Evolutionary conservation across 108 stramenopile genomes (phyloP).

Genomic region (Mayamaea pseudoterrestris): DNA sequence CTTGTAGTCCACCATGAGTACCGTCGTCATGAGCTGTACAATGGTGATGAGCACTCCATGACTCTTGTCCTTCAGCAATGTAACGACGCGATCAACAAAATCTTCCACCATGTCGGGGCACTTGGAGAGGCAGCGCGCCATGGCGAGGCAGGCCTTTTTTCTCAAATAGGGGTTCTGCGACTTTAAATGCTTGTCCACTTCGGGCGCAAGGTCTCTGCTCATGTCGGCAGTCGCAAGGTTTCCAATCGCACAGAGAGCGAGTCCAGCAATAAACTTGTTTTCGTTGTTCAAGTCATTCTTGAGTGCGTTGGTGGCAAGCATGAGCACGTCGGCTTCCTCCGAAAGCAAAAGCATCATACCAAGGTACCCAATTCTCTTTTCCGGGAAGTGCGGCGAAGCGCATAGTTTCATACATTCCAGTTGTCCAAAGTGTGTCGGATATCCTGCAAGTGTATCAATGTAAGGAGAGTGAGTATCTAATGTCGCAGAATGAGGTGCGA

Average conservation of each 20-base stretch:
- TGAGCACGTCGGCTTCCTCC: constrained; percentile 97
- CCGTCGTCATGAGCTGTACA: constrained; percentile 88
- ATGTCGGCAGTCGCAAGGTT: constrained; percentile 96
- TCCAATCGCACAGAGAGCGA: constrained; percentile 95
- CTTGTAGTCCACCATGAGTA: constrained; percentile 68
- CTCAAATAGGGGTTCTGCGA: constrained; percentile 74
- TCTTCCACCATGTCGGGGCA: constrained; percentile 97
- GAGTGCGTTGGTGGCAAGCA: constrained; percentile 91
- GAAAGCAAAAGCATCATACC: constrained; percentile 95
- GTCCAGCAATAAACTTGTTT: constrained; percentile 85
- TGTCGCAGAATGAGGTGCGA: no score
- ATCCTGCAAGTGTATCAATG: no score
- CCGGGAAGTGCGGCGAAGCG: constrained; percentile 94
- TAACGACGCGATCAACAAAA: constrained; percentile 81
- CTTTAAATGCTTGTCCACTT: constrained; percentile 90
- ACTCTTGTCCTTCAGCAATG: constrained; percentile 85
- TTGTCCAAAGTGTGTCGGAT: constrained; percentile 99
- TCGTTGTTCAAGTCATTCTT: constrained; percentile 81
- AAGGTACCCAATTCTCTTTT: constrained; percentile 95
- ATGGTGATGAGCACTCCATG: constrained; percentile 96
- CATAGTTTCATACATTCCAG: constrained; percentile 98
- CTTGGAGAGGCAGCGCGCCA: constrained; percentile 82
- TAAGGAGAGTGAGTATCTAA: no score
- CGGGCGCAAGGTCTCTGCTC: constrained; percentile 88
- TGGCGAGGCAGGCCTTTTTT: constrained; percentile 96